phyloP scores from a whole-genome alignment of 2,329 filamentous ascomycete genomes.

The Bisporella sp. region DNA sequence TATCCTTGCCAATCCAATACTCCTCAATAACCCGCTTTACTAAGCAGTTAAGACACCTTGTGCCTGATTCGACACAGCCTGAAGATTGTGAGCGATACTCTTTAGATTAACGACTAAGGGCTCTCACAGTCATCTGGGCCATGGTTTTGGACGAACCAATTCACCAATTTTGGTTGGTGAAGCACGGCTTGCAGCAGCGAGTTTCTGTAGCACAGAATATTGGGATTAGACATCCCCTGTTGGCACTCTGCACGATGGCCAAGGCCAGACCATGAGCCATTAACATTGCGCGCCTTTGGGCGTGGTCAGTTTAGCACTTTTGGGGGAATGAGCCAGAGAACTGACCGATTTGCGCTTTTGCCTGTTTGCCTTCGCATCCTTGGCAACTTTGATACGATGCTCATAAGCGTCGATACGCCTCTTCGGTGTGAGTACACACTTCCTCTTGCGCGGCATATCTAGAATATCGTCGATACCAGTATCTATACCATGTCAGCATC shows the following conservation, averaged over 20 bases:
- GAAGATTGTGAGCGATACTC: too few relatives aligned
- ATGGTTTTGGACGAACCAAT: conserved; percentile 11
- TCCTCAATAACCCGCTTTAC: too few relatives aligned
- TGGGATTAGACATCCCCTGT: conserved; percentile 23
- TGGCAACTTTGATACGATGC: background rate
- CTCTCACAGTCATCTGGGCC: background rate
- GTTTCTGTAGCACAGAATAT: conserved; percentile 26
- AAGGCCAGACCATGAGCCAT: conserved; percentile 5
- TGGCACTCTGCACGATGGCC: conserved; percentile 6
- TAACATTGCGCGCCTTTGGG: conserved; percentile 10
- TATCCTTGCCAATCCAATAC: too few relatives aligned
- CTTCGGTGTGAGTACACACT: too few relatives aligned
- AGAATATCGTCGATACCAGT: too few relatives aligned
- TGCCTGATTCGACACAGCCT: too few relatives aligned
- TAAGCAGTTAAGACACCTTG: too few relatives aligned
- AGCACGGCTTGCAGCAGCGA: conserved; percentile 27
- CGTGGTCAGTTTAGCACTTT: background rate
- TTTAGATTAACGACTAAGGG: too few relatives aligned
- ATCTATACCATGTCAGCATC: too few relatives aligned
- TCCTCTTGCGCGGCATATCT: too few relatives aligned
- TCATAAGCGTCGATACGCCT: too few relatives aligned
- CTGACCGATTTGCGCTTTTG: conserved; percentile 3
- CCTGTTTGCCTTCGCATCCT: background rate
- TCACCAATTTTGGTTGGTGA: conserved; percentile 26
- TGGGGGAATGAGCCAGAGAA: background rate